phyloP scores from a whole-genome alignment of 2,329 filamentous ascomycete genomes.

The Botrytis paeoniae region DNA sequence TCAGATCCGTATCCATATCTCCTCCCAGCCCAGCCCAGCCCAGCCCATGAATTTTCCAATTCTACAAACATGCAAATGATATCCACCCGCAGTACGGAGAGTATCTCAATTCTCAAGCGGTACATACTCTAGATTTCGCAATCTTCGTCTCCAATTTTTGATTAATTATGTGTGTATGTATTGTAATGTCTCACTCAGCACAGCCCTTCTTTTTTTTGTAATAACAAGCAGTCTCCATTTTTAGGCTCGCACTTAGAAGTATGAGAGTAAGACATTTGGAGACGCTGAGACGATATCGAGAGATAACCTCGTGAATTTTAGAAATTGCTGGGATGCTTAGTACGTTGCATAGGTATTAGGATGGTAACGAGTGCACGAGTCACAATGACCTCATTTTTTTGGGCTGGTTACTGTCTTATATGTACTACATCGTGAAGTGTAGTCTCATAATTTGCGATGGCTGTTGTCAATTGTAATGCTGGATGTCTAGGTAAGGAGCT shows the following conservation, averaged over 20 bases:
- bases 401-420: not conserved
- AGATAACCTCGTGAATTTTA: not conserved
- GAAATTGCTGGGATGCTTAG: not conserved
- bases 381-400: not conserved
- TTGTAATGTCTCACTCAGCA: not conserved
- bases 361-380: not conserved
- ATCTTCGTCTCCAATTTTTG: not conserved
- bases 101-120: not conserved
- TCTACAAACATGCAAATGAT: not conserved
- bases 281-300: not conserved
- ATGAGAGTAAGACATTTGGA: not conserved
- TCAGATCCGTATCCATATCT: not conserved
- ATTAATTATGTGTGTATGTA: not conserved
- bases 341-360: not conserved
- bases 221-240: not conserved
- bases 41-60: not conserved
- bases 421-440: not conserved
- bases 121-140: not conserved
- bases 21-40: not conserved
- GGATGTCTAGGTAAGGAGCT: not conserved
- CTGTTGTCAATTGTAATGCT: not conserved
- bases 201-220: not conserved
- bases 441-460: not conserved
- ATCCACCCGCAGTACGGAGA: not conserved
- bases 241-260: not conserved